phyloP scores from a whole-genome alignment of 1,284 basidiomycete genomes.

The Termitomyces sp. region DNA sequence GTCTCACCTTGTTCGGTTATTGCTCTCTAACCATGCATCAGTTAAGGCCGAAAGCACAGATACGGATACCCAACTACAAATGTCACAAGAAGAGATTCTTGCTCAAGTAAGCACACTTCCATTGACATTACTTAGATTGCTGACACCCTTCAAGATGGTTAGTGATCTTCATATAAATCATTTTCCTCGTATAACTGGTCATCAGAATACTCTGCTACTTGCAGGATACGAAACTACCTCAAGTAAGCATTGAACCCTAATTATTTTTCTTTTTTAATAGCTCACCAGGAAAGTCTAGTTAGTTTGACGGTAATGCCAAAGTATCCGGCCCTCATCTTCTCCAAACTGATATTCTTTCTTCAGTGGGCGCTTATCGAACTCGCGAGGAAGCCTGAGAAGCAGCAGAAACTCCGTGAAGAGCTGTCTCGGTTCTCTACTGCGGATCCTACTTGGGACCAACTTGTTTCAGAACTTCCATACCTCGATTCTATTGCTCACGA shows the following conservation, averaged over 20 bases:
- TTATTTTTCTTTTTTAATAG: neutral
- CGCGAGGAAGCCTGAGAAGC: conserved; percentile 39
- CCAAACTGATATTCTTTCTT: neutral
- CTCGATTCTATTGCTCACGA: conserved; percentile 56
- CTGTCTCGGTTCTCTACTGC: conserved; percentile 28
- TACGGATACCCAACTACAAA: conserved; percentile 33
- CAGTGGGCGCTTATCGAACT: conserved; percentile 49
- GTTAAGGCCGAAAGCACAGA: conserved; percentile 47
- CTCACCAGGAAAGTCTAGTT: conserved; percentile 2
- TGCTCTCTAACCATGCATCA: conserved; percentile 19
- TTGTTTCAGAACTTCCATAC: conserved; percentile 41
- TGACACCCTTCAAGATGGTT: conserved; percentile 19
- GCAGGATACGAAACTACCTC: conserved; percentile 21
- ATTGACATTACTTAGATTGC: neutral
- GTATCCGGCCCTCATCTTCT: neutral
- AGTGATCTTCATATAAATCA: conserved; percentile 9
- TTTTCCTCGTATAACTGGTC: conserved; percentile 6
- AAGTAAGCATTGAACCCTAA: conserved; percentile 14
- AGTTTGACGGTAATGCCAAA: conserved; percentile 9
- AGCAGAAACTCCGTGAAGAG: conserved; percentile 49
- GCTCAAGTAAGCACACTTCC: conserved; percentile 34
- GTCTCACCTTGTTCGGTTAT: neutral
- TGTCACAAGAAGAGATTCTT: conserved; percentile 65
- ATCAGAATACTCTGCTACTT: conserved; percentile 28
- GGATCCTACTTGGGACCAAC: conserved; percentile 43